Evolutionary conservation across 192 early-diverging fungal genomes (phyloP).

Genomic region (Rhizoclosmatium globosum): DNA sequence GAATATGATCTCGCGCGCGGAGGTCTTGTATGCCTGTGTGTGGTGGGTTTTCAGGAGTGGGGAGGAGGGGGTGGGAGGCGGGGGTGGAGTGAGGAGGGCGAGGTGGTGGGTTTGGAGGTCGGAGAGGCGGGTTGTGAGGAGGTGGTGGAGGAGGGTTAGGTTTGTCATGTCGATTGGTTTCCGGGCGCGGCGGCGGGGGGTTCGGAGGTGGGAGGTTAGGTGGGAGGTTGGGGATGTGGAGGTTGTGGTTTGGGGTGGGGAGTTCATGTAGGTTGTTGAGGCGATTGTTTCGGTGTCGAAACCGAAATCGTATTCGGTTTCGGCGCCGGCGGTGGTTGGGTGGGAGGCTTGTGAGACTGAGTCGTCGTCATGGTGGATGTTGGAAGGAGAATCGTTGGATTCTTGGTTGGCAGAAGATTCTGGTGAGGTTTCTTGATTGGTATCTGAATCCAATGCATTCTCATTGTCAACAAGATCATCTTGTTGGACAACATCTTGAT

Average conservation of each 20-base stretch:
- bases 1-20: conserved; percentile 36
- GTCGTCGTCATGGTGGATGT: conserved; percentile 2
- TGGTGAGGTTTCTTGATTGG: neutral
- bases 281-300: neutral
- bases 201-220: too few relatives aligned
- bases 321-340: neutral
- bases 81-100: neutral
- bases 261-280: neutral
- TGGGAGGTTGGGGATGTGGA: neutral
- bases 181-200: conserved; percentile 19
- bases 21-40: conserved; percentile 18
- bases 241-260: neutral
- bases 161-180: conserved; percentile 47
- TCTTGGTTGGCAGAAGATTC: neutral
- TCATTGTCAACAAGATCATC: neutral
- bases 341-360: neutral
- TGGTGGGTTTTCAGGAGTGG: conserved; percentile 24
- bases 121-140: conserved; percentile 31
- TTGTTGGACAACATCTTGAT: neutral
- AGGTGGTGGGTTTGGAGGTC: conserved; percentile 37
- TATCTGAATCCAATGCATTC: neutral
- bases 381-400: neutral
- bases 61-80: neutral
- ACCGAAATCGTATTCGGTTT: conserved; percentile 36
- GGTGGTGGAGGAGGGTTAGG: conserved; percentile 41